Percentiles rank a stretch among this genome's conserved stretches.
phyloP scores from a whole-genome alignment of 2,329 filamentous ascomycete species.

The Botrytis squamosa region DNA sequence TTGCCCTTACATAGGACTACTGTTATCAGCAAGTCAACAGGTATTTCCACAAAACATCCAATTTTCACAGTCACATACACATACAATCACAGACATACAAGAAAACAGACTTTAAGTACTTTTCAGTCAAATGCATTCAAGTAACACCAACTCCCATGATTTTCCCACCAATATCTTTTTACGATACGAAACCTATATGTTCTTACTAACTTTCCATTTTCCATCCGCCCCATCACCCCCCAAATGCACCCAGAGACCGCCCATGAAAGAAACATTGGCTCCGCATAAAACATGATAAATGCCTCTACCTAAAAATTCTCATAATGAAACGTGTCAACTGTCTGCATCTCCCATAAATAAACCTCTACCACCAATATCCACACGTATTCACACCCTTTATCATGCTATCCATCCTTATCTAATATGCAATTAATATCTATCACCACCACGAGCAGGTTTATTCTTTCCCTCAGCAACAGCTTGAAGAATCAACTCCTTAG shows the following conservation, averaged over 20 bases:
- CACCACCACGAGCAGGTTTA: constrained; percentile 10
- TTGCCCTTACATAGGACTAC: background rate
- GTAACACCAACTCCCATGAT: constrained; percentile 7
- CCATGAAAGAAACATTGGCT: constrained; percentile 7
- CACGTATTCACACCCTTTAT: background rate
- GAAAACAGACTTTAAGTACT: background rate
- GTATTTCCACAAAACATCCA: background rate
- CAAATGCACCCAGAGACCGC: background rate
- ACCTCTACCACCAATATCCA: background rate
- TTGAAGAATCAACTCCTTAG: constrained; percentile 83
- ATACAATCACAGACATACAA: background rate
- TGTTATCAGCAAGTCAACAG: background rate
- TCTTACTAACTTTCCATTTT: background rate
- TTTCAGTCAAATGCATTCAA: constrained; percentile 5
- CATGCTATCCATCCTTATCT: background rate
- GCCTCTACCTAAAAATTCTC: background rate
- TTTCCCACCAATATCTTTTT: constrained; percentile 1
- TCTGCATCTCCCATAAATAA: constrained; percentile 3
- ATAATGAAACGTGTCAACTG: background rate
- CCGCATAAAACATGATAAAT: constrained; percentile 6
- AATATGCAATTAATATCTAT: constrained; percentile 15
- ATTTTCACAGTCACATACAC: background rate
- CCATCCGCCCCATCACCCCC: background rate
- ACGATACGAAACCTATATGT: background rate
- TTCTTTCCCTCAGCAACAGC: constrained; percentile 64